A percentile compares a stretch with the other conserved stretches of the same genome.
Evolutionary conservation across 1,284 basidiomycete genomes (phyloP).

Genomic region (Fomitopsis palustris): DNA sequence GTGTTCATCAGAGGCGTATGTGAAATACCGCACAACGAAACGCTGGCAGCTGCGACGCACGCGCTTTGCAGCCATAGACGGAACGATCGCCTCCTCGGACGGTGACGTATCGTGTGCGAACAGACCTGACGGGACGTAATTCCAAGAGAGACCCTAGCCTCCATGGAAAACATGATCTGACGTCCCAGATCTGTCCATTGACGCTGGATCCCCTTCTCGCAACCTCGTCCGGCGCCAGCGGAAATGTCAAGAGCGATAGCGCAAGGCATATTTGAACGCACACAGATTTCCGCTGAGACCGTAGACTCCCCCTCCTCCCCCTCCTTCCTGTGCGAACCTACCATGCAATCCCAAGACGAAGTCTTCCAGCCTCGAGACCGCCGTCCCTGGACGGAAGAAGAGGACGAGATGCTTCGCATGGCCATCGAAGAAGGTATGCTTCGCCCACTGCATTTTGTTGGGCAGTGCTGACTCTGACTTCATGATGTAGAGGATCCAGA

Average conservation of each 20-base stretch:
- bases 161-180: background rate
- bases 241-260: background rate
- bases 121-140: background rate
- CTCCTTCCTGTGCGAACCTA: background rate
- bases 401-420: slow-evolving; percentile 50
- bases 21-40: background rate
- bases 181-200: background rate
- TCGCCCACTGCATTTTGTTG: background rate
- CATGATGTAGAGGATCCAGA: slow-evolving; percentile 44
- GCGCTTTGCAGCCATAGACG: background rate
- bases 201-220: background rate
- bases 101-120: slow-evolving; percentile 3
- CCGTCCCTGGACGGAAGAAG: slow-evolving; percentile 51
- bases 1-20: background rate
- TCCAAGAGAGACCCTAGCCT: background rate
- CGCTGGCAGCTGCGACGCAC: background rate
- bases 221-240: background rate
- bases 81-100: background rate
- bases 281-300: background rate
- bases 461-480: slow-evolving; percentile 12
- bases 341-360: slow-evolving; percentile 16
- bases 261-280: slow-evolving; percentile 1
- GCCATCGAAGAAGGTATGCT: slow-evolving; percentile 46
- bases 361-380: slow-evolving; percentile 37
- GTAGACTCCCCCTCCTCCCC: background rate